Conservation (phyloP, 805 yeast species). For the Teunomyces lycoperdinae region DNA sequence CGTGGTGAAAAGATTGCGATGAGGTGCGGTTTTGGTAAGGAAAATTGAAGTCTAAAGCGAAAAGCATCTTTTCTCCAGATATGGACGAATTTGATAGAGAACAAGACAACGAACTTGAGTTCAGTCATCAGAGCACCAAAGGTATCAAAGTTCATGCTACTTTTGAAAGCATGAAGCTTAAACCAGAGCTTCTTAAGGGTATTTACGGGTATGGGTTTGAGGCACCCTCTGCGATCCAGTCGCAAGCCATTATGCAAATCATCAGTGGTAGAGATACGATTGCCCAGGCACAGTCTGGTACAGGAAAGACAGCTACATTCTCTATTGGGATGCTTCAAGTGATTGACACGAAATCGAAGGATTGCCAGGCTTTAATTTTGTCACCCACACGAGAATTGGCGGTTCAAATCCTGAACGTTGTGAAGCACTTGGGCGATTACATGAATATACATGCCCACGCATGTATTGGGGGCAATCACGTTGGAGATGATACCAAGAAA, state of each 20-base stretch:
- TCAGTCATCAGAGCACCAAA: conserved; percentile 48
- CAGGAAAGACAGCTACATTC: conserved; percentile 89
- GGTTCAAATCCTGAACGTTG: conserved; percentile 91
- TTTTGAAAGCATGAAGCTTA: conserved; percentile 40
- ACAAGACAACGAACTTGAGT: conserved; percentile 56
- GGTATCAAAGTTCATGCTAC: conserved; percentile 53
- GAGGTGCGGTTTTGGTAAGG: background rate
- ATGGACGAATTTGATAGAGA: conserved; percentile 58
- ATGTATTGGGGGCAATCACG: conserved; percentile 94
- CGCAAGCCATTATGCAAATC: conserved; percentile 76
- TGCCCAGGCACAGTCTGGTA: conserved; percentile 89
- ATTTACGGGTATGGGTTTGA: conserved; percentile 81
- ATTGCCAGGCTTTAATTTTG: conserved; percentile 88
- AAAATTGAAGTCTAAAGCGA: background rate
- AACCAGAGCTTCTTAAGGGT: conserved; percentile 42
- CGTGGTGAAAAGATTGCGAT: conserved; percentile 4
- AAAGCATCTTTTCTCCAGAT: background rate
- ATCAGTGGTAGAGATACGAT: conserved; percentile 68
- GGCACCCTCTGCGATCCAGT: conserved; percentile 78
- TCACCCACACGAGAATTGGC: conserved; percentile 99
- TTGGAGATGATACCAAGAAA: conserved; percentile 83
- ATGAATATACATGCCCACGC: conserved; percentile 92
- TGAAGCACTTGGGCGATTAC: conserved; percentile 83
- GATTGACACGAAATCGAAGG: conserved; percentile 68
- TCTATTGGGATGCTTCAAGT: conserved; percentile 70